These are phyloP conservation scores for Haplosporangium sp. DNA, from an alignment of 371 early-diverging fungal species.

Conservation along the genomic window DNA sequence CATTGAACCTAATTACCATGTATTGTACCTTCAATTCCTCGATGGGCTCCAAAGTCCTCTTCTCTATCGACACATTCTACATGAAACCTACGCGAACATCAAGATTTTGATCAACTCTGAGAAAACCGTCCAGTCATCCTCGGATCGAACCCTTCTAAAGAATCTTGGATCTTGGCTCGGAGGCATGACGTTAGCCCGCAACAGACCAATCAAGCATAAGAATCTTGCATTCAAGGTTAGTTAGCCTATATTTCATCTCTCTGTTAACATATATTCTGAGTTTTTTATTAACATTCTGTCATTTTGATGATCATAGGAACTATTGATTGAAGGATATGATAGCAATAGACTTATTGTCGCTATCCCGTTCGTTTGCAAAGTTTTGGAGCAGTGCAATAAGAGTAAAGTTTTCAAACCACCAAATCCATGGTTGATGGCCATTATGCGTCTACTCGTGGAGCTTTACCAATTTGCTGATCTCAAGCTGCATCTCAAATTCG, in stretches of 20 bases:
- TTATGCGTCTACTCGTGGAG: conserved; percentile 90
- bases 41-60: conserved; percentile 72
- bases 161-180: conserved; percentile 98
- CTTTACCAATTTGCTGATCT: conserved; percentile 93
- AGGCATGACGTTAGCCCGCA: conserved; percentile 92
- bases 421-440: conserved; percentile 98
- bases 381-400: conserved; percentile 87
- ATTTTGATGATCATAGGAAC: conserved; percentile 62
- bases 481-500: conserved; percentile 95
- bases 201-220: conserved; percentile 94
- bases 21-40: conserved; percentile 85
- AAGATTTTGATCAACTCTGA: conserved; percentile 91
- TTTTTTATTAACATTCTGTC: background rate
- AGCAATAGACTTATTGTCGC: conserved; percentile 90
- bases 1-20: conserved; percentile 95
- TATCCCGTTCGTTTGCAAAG: conserved; percentile 98
- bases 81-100: conserved; percentile 91
- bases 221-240: conserved; percentile 90
- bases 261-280: background rate
- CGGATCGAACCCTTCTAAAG: conserved; percentile 90
- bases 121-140: conserved; percentile 90
- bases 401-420: conserved; percentile 94
- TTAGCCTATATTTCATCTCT: background rate
- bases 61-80: conserved; percentile 79
- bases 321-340: conserved; percentile 92